Conservation (phyloP, 148 eudicot species). For the Chenopodium suecicum region DNA sequence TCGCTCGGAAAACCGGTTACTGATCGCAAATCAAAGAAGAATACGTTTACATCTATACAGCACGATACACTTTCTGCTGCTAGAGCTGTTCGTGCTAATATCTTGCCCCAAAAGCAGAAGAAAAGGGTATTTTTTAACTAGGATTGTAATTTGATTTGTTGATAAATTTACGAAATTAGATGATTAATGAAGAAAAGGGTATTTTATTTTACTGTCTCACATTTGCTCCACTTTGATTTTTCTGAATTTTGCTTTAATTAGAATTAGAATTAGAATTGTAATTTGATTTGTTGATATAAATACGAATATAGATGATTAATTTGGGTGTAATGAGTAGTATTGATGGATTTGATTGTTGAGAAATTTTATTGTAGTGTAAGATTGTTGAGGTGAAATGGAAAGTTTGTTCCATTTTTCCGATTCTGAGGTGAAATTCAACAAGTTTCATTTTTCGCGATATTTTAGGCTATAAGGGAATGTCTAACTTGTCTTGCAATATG, state of each 20-base stretch:
- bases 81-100: slow-evolving; percentile 81
- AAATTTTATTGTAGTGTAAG: too few species aligned
- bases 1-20: slow-evolving; percentile 45
- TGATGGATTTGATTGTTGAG: too few species aligned
- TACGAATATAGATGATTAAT: not conserved
- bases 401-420: not conserved
- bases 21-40: slow-evolving; percentile 64
- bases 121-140: slow-evolving; percentile 46
- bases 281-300: not conserved
- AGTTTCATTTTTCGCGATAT: not conserved
- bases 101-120: slow-evolving; percentile 81
- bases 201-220: not conserved
- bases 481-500: not conserved
- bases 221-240: not conserved
- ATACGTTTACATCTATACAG: slow-evolving; percentile 29
- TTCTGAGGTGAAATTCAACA: not conserved
- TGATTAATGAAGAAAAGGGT: slow-evolving; percentile 56
- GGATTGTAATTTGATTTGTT: not conserved
- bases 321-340: too few species aligned
- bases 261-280: not conserved
- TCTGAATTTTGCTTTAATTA: not conserved
- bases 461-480: not conserved
- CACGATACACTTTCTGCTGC: slow-evolving; percentile 96
- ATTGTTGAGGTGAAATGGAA: not conserved
- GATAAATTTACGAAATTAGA: not conserved